Base-by-base conservation (phyloP, 192 early-diverging fungal genomes). In the Diversispora epigaea region DNA sequence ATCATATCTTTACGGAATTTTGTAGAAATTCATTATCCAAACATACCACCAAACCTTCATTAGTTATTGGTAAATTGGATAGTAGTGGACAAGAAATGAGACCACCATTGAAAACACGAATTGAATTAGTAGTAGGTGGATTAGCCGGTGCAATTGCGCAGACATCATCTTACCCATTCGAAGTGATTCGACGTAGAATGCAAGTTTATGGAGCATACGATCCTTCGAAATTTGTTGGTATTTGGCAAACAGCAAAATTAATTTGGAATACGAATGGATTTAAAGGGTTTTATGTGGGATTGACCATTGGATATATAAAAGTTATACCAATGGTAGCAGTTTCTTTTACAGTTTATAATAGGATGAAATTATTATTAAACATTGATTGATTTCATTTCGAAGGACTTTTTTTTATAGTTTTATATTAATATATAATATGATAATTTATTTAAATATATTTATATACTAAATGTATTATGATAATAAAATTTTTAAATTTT, bases 251-350 rank as follows among this genome's bases (percentile, higher is more conserved):
- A 15, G 84, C 85, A 3, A 80, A 77, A 52, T 80, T 81, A 6
- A 92, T 99, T 65, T 93, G 88, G 79, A 57, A 65, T 45, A 78
- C 79, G 46, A 84, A 85, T 22, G 96, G 96, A 25, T 80, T 87
- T 56, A 86, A 88, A 40, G 97, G 97, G 7, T 97, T 97, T 81
- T 99, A 91, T 88, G 94, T 99, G 12, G 97, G 97, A n/a, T 83
- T 99, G 57, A 94, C 89, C 40, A 99, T 99, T 79, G 97, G 97
- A 45, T 99, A 94, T 79, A 79, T 99, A 77, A 99, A 99, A 80
- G 92, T 99, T 4, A 88, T 89, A 40, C 97, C 97, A 0, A 96
- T 99, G 95, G 88, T 89, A 74, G 95, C 93, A 7, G 89, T 95
- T 19, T 89, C 87, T 19, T 97, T 97, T 82, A 91, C 88, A 70